Base-by-base conservation (phyloP, 2,329 filamentous ascomycete genomes). In the Lecanoromycetidae sp. region DNA sequence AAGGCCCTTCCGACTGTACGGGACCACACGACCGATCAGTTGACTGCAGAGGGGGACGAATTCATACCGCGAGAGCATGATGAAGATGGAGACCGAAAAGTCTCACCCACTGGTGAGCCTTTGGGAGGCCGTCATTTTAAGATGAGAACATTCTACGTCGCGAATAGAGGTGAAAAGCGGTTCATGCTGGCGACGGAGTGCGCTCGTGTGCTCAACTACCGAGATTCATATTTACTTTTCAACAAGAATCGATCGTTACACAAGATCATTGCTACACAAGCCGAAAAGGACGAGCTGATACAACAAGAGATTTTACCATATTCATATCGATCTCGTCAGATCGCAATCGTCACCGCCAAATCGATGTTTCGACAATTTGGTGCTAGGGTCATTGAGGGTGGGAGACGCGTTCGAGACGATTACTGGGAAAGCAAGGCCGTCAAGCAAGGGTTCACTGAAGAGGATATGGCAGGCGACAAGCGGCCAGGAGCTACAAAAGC, bases 361-460 rank as follows among this genome's bases (percentile, higher is more conserved):
- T 96, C 90, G 57, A 98, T 98, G 91, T 98, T 96, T 66, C 81
- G 91, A 35, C 91, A 98, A 63, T 98, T 98, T 64, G 91, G 91
- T 40, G 95, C 88, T 64, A 78, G 91, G 53, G 83, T 98, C 44
- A 91, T 98, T 54, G 79, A 84, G 29, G 85, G 88, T 58, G 91
- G 91, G 27, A 77, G 90, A 53, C 76, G 91, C 49, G 91, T 98
- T 34, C 82, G 91, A 41, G 91, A 98, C 66, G 91, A 98, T 63
- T 98, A 98, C 66, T 98, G 91, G 91, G 91, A 96, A 65, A 85
- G 82, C 60, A 96, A 96, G 66, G 91, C 91, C 6, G 77, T 84
- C 39, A 98, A 96, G 66, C 91, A 98, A 66, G 91, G 91, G 9
- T 98, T 98, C 61, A 98, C 91, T 1, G 91, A 98, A 63, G 87